Percentiles rank a stretch among this genome's conserved stretches.
Conservation (phyloP, 2,329 filamentous ascomycete species). For the Pyricularia pennisetigena region DNA sequence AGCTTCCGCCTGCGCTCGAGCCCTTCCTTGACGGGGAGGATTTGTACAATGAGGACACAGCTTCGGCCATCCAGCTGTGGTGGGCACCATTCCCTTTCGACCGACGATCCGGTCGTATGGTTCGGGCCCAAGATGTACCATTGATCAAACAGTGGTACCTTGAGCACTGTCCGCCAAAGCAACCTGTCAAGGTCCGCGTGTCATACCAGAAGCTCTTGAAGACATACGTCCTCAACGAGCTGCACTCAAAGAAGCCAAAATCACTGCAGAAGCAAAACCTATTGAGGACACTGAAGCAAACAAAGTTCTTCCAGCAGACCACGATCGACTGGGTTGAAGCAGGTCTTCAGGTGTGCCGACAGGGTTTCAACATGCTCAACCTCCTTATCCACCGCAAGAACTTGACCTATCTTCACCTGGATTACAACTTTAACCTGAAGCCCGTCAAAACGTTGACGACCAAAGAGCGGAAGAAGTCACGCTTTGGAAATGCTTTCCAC, state of each 20-base stretch:
- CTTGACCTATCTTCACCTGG: constrained; percentile 91
- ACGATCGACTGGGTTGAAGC: constrained; percentile 99
- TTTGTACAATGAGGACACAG: constrained; percentile 79
- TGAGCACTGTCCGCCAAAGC: constrained; percentile 78
- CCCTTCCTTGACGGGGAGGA: constrained; percentile 88
- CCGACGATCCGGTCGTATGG: constrained; percentile 88
- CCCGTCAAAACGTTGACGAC: constrained; percentile 97
- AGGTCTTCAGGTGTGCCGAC: constrained; percentile 92
- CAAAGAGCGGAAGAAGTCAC: constrained; percentile 98
- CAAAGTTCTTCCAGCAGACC: constrained; percentile 99
- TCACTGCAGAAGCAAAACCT: constrained; percentile 91
- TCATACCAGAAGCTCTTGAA: constrained; percentile 98
- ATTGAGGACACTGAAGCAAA: constrained; percentile 81
- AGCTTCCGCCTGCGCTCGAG: constrained; percentile 68
- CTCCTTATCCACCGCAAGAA: constrained; percentile 97
- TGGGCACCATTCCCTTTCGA: constrained; percentile 98
- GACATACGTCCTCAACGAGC: constrained; percentile 89
- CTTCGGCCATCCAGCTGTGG: constrained; percentile 88
- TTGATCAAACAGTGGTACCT: constrained; percentile 98
- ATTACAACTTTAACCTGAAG: constrained; percentile 99
- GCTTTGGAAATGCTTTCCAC: constrained; percentile 98
- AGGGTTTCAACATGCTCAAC: constrained; percentile 99
- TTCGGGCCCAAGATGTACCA: constrained; percentile 92
- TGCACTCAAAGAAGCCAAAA: constrained; percentile 93
- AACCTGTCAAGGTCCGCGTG: constrained; percentile 93